phyloP scores from a whole-genome alignment of 2,329 filamentous ascomycete species.

The Microdochium paspali region DNA sequence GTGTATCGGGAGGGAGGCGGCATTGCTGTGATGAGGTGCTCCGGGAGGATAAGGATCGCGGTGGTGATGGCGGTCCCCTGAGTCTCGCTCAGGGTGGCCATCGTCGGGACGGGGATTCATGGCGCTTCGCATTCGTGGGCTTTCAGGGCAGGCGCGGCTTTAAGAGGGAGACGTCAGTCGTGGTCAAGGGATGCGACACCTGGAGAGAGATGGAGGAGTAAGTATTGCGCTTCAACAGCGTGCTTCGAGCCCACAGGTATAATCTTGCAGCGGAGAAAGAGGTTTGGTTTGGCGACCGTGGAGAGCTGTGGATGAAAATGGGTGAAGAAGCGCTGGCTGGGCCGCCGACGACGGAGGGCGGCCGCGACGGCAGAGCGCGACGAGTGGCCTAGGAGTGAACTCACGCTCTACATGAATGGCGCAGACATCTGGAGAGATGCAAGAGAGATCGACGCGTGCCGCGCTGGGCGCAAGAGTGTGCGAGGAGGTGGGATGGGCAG shows the following conservation, averaged over 20 bases:
- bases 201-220: background rate
- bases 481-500: background rate
- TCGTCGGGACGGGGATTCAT: constrained; percentile 30
- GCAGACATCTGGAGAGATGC: background rate
- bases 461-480: background rate
- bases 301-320: no score
- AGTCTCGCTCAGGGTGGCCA: constrained; percentile 55
- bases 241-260: background rate
- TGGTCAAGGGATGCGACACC: background rate
- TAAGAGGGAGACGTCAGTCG: background rate
- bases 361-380: background rate
- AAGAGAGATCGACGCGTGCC: background rate
- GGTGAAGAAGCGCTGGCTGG: no score
- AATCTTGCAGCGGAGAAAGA: no score
- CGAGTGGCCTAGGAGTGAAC: background rate
- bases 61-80: constrained; percentile 46
- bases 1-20: constrained; percentile 82
- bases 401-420: background rate
- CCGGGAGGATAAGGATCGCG: constrained; percentile 55
- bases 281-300: no score
- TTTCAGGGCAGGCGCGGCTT: background rate
- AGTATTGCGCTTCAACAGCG: background rate
- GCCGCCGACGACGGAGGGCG: background rate
- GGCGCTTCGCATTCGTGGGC: constrained; percentile 3
- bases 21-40: constrained; percentile 76